These are phyloP conservation scores for Trichosporon ovoides DNA, from an alignment of 1,284 basidiomycete species.

Conservation along the genomic window DNA sequence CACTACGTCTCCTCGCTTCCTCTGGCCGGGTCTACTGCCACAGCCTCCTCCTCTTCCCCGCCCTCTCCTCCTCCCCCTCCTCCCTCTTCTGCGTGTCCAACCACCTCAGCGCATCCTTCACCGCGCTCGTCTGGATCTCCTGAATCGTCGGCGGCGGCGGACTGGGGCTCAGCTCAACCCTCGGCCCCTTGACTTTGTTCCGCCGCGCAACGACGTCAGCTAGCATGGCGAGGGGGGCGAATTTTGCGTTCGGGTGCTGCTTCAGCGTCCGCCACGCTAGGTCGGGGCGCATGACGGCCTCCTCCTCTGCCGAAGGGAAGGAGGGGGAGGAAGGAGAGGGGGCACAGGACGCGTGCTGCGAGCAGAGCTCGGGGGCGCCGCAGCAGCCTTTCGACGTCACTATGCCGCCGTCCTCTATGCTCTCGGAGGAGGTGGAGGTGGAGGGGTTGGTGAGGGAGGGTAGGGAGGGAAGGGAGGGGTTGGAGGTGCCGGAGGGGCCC, in stretches of 20 bases:
- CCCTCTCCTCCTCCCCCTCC: not conserved
- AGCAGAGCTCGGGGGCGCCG: conserved; percentile 40
- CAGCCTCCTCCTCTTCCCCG: conserved; percentile 8
- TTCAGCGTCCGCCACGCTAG: conserved; percentile 81
- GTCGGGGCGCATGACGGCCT: conserved; percentile 61
- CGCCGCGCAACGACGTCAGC: conserved; percentile 82
- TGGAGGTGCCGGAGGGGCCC: conserved; percentile 5
- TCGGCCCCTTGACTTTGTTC: conserved; percentile 69
- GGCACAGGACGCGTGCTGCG: conserved; percentile 13
- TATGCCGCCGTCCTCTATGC: not conserved
- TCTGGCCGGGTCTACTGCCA: not conserved
- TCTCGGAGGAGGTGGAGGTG: not conserved
- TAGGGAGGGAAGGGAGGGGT: too few relatives aligned
- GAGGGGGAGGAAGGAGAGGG: too few relatives aligned
- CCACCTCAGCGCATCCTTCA: conserved; percentile 61
- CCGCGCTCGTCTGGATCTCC: conserved; percentile 44
- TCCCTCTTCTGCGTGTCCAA: conserved; percentile 53
- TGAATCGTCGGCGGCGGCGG: conserved; percentile 42
- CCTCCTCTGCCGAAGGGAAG: not conserved
- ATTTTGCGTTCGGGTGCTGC: conserved; percentile 78
- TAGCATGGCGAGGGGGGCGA: conserved; percentile 70
- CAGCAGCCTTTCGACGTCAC: conserved; percentile 26
- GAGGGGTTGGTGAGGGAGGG: too few relatives aligned
- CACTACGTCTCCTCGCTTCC: not conserved
- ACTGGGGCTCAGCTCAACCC: conserved; percentile 57